Percentiles rank a stretch among this genome's conserved stretches.
These are phyloP conservation scores for Pulveroboletus sp. DNA, from an alignment of 1,284 basidiomycete species.

Conservation along the genomic window DNA sequence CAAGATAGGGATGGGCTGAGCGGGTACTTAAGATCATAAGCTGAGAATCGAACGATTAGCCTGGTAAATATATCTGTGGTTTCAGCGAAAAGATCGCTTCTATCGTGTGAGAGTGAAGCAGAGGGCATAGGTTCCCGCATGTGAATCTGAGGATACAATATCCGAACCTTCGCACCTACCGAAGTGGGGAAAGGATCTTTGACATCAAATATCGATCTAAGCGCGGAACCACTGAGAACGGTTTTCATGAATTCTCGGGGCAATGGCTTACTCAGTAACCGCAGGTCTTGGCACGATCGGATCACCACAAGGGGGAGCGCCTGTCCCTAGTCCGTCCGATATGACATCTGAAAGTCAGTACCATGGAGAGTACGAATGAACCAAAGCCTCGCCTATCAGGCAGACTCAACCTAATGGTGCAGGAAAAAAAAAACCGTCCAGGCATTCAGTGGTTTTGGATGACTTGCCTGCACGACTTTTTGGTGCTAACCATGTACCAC, in stretches of 20 bases:
- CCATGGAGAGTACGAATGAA: neutral
- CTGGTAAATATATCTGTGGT: neutral
- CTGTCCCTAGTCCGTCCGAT: neutral
- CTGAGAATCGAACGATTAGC: neutral
- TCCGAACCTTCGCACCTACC: constrained; percentile 2
- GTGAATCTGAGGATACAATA: neutral
- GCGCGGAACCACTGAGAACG: constrained; percentile 1
- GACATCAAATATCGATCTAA: neutral
- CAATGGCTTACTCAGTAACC: neutral
- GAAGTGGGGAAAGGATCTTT: neutral
- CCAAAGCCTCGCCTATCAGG: neutral
- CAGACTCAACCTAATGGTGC: neutral
- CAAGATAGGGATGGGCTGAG: neutral
- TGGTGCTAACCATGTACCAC: neutral
- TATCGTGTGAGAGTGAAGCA: neutral
- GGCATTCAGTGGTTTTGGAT: neutral
- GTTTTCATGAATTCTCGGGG: neutral
- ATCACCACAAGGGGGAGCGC: neutral
- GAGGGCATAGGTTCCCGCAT: neutral
- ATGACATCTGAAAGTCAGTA: neutral
- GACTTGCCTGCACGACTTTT: neutral
- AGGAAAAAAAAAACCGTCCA: neutral
- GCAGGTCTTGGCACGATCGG: neutral
- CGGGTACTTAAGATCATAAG: neutral
- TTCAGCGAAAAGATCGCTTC: constrained; percentile 4